A percentile compares a stretch with the other conserved stretches of the same genome.
phyloP scores from a whole-genome alignment of 2,329 filamentous ascomycete genomes.

The Tolypocladium album region DNA sequence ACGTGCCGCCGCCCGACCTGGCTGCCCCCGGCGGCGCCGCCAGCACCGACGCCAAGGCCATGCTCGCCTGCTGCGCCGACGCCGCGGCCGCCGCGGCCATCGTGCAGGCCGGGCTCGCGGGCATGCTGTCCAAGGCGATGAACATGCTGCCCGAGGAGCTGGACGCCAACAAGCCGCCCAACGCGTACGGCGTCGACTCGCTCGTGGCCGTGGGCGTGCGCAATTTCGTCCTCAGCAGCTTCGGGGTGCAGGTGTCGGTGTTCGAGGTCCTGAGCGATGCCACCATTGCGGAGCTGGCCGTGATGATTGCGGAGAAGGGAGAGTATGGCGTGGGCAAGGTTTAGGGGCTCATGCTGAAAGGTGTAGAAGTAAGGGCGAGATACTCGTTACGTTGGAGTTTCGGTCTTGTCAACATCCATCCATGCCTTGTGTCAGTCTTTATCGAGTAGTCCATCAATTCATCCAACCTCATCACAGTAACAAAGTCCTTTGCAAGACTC shows the following conservation, averaged over 20 bases:
- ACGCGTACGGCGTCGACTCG: slow-evolving; percentile 40
- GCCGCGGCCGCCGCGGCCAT: slow-evolving; percentile 19
- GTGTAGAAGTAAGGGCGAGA: neutral
- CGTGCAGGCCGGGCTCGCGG: slow-evolving; percentile 23
- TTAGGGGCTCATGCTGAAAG: neutral
- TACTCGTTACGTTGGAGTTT: neutral
- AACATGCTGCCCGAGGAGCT: slow-evolving; percentile 33
- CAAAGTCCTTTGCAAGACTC: no score
- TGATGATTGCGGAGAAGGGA: slow-evolving; percentile 22
- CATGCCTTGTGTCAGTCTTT: no score
- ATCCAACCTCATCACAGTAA: no score
- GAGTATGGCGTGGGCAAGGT: slow-evolving; percentile 11
- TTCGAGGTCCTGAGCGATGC: slow-evolving; percentile 35
- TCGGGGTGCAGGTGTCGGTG: slow-evolving; percentile 31
- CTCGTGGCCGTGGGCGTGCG: slow-evolving; percentile 40
- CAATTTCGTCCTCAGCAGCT: slow-evolving; percentile 37
- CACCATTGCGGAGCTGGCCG: slow-evolving; percentile 27
- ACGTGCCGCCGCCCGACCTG: slow-evolving; percentile 25
- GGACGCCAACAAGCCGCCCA: slow-evolving; percentile 27
- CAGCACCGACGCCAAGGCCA: slow-evolving; percentile 17
- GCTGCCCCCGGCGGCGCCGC: slow-evolving; percentile 4
- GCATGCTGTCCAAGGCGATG: slow-evolving; percentile 33
- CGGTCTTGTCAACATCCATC: neutral
- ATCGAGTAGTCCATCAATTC: no score
- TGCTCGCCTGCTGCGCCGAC: slow-evolving; percentile 19